Evolutionary conservation across 2,329 filamentous ascomycete species (phyloP).

Genomic region (Sphaerulina populicola): DNA sequence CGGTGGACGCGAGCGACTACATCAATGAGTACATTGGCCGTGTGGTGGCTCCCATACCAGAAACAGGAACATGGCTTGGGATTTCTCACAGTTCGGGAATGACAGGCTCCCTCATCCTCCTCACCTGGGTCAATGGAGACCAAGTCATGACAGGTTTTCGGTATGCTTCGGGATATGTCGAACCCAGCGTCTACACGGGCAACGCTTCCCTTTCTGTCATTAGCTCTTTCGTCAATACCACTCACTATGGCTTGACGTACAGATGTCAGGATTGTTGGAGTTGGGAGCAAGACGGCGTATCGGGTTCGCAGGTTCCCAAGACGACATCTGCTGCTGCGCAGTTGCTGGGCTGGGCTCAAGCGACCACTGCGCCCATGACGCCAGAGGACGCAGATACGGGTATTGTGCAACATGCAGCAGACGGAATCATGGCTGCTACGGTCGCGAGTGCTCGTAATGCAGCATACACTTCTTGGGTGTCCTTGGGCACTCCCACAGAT

Average conservation of each 20-base stretch:
- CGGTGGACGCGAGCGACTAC: slow-evolving; percentile 34
- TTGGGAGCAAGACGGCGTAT: slow-evolving; percentile 39
- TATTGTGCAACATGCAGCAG: slow-evolving; percentile 50
- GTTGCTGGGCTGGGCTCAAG: slow-evolving; percentile 28
- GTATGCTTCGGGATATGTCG: slow-evolving; percentile 51
- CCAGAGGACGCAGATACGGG: slow-evolving; percentile 36
- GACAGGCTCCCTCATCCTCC: slow-evolving; percentile 50
- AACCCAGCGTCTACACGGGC: slow-evolving; percentile 53
- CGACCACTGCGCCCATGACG: slow-evolving; percentile 23
- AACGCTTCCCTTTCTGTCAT: slow-evolving; percentile 55
- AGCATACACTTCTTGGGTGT: slow-evolving; percentile 37
- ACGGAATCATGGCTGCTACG: slow-evolving; percentile 46
- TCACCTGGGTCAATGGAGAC: slow-evolving; percentile 50
- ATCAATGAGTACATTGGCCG: slow-evolving; percentile 53
- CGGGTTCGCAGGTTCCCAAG: slow-evolving; percentile 34
- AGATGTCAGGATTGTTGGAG: slow-evolving; percentile 48
- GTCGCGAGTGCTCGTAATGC: slow-evolving; percentile 41
- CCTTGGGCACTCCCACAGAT: slow-evolving; percentile 29
- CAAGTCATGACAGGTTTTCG: slow-evolving; percentile 52
- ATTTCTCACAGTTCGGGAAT: slow-evolving; percentile 51
- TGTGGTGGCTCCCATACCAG: slow-evolving; percentile 41
- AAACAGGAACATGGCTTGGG: slow-evolving; percentile 50
- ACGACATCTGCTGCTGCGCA: slow-evolving; percentile 29
- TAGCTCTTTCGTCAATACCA: slow-evolving; percentile 49
- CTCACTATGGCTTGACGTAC: slow-evolving; percentile 56